These are phyloP conservation scores for Cryptococcus sp. DNA, from an alignment of 1,284 basidiomycete species.

Conservation along the genomic window DNA sequence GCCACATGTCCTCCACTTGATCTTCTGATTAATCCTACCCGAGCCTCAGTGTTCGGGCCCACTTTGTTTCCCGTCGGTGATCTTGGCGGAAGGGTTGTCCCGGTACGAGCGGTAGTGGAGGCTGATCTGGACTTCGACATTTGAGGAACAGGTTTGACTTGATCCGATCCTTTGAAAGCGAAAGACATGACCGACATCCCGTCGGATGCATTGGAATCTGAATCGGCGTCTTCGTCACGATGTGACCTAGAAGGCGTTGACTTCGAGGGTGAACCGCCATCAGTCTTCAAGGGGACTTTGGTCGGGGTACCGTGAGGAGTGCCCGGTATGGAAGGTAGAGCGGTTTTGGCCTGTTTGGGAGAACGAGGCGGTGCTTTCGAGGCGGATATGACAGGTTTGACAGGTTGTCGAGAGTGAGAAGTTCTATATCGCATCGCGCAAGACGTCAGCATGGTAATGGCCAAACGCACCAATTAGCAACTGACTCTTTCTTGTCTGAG, in stretches of 20 bases:
- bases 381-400: neutral
- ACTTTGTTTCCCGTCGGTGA: neutral
- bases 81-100: too few relatives aligned
- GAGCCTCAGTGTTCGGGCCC: conserved; percentile 4
- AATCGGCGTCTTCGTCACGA: conserved; percentile 14
- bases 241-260: conserved; percentile 6
- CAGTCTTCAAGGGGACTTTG: conserved; percentile 30
- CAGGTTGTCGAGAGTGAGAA: conserved; percentile 10
- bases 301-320: conserved; percentile 19
- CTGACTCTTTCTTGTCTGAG: conserved; percentile 77
- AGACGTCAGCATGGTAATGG: neutral
- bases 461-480: conserved; percentile 18
- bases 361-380: conserved; percentile 4
- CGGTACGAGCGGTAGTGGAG: too few relatives aligned
- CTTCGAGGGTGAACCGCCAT: conserved; percentile 20
- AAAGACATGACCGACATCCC: conserved; percentile 45
- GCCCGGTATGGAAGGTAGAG: conserved; percentile 15
- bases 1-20: conserved; percentile 20
- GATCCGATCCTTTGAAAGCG: conserved; percentile 35
- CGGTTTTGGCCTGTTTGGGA: conserved; percentile 5
- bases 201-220: conserved; percentile 36
- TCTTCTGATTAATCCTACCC: conserved; percentile 16
- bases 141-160: conserved; percentile 12
- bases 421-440: conserved; percentile 5
- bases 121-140: too few relatives aligned